Evolutionary conservation across 345 rosid species (phyloP), one percentile per base, ranked within the genome.

Genomic region (Camelina neglecta): DNA sequence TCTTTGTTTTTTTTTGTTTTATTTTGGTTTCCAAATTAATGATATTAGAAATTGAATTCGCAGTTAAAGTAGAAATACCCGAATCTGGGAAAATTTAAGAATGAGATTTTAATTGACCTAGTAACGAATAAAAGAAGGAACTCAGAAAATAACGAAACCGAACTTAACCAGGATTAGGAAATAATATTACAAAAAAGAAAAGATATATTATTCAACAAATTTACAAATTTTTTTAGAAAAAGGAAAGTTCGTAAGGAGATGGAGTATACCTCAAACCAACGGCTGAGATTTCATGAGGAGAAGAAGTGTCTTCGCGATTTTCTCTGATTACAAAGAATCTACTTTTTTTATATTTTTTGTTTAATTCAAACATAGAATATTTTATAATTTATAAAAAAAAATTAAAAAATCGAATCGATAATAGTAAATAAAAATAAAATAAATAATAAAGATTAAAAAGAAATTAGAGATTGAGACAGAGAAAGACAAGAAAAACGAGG

Each of bases 41-140:
- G 71, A 36, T 48, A 20, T 13, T 10, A 16, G 23, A 5, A 77
- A 78, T 78, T 78, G 63, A 78, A 78, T 72, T 50, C 81, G 64
- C 69, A 72, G 72, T 78, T 71, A 72, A 77, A 76, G 60, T 64
- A 63, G 42, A 69, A 35, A 69, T 70, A 77, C 67, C 67, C 75
- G 65, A 77, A 77, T 77, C 80, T 65, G 72, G 67, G 72, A 71
- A 63, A 39, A 45, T 45, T 71, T 41, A 72, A 50, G 69, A 77
- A 77, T 11, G 57, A 24, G 54, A 72, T 39, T 60, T 44, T 48
- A 72, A 71, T 66, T 78, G 81, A 72, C 74, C 72, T 59, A 71
- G 76, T 77, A 63, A 72, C 75, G 71, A 70, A 55, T 69, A 29
- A 4, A 16, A 18, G 18, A 55, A 70, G 80, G 56, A 69, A 42